Percentiles rank a stretch among this genome's conserved stretches.
Evolutionary conservation across 179 eudicot genomes (phyloP).

Genomic region (Silene coronaria): DNA sequence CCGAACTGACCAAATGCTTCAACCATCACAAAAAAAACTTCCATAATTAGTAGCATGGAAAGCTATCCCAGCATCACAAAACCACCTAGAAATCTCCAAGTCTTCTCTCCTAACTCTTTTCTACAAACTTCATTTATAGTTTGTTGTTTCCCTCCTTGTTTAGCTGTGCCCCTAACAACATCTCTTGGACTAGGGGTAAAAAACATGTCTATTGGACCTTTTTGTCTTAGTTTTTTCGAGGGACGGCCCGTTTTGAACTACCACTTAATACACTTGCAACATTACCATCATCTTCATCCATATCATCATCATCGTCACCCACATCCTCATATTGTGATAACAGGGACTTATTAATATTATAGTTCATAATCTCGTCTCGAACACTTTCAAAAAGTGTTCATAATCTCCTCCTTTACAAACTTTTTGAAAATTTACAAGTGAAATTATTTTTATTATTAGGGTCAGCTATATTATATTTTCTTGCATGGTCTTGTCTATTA

Average conservation of each 20-base stretch:
- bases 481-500: not conserved
- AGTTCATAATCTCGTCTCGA: too few relatives aligned
- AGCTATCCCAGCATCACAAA: constrained; percentile 16
- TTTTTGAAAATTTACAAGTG: not conserved
- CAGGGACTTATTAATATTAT: too few relatives aligned
- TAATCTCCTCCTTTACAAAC: not conserved
- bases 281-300: not conserved
- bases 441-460: not conserved
- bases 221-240: not conserved
- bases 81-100: constrained; percentile 17
- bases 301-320: not conserved
- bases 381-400: too few relatives aligned
- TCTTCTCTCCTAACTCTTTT: not conserved
- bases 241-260: not conserved
- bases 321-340: not conserved
- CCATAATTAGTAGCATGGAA: constrained; percentile 7
- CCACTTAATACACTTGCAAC: not conserved
- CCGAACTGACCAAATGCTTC: constrained; percentile 17
- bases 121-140: not conserved
- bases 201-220: constrained; percentile 5
- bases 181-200: not conserved
- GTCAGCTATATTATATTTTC: not conserved
- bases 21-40: constrained; percentile 5
- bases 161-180: not conserved
- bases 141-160: constrained; percentile 6